Base-by-base conservation (phyloP, 345 rosid species). In the Salix caprea region DNA sequence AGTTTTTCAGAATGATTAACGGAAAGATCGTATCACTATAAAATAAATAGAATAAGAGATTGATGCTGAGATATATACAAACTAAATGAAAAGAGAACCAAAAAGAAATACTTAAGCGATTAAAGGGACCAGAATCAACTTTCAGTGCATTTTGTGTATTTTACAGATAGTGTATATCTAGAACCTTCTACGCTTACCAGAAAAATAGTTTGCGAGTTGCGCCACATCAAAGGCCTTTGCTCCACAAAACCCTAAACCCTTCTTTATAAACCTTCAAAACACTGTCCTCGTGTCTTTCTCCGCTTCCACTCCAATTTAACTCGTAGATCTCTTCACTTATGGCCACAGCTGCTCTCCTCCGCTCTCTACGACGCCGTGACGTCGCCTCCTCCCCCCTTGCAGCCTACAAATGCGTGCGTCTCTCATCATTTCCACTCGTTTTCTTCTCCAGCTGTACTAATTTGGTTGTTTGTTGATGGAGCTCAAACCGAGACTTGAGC, bases 351-450 rank as follows among this genome's bases (percentile, higher is more conserved):
- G 86, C 87, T 70, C 74, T 95, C 39, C 82, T 95, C 56, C 94
- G 97, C 30, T 84, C 92, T 54, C 12, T 94, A 15, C 84, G 94
- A 48, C 94, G 94, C 40, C 95, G 95, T 36, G 91, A 90, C 12
- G 82, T 87, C 42, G 90, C 86, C 36, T 82, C 87, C 10, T 80
- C 92, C 4, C 85, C 97, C 21, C 73, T 88, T 8, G 83, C 92
- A 1, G 90, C 89, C 23, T 90, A 80, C 82, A 90, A 79, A 91
- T 88, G 84, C 62, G 97, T 95, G 84, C 6, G 94, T 71, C 2
- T 58, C 64, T 3, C 3, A 23, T n/a, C 15, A 58, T 58, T 58
- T 58, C 13, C 23, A 24, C 28, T 23, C 64, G 2, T 58, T 54
- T 54, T 54, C 32, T 39, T 70, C 39, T 26, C 48, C 2, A 6